phyloP scores from a whole-genome alignment of 1,284 basidiomycete genomes.

The Heterobasidion occidentale region DNA sequence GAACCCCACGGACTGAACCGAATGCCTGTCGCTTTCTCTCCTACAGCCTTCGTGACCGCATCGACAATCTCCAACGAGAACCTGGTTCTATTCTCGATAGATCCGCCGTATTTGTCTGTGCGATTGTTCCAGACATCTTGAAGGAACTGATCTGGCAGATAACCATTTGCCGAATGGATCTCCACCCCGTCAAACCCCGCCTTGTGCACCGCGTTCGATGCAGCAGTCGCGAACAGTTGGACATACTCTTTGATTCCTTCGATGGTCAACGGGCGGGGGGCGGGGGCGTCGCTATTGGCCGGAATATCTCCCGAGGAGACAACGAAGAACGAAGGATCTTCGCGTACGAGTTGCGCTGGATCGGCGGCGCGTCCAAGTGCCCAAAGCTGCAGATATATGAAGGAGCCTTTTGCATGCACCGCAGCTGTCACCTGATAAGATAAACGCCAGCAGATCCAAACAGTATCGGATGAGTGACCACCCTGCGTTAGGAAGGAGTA shows the following conservation, averaged over 20 bases:
- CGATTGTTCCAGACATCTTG: constrained; percentile 27
- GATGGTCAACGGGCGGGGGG: constrained; percentile 18
- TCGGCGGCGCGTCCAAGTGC: constrained; percentile 32
- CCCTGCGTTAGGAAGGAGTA: not conserved
- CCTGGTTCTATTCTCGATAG: constrained; percentile 2
- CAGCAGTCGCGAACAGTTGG: constrained; percentile 26
- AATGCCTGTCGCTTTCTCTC: not conserved
- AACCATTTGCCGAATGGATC: constrained; percentile 24
- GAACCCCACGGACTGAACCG: not conserved
- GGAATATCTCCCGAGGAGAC: constrained; percentile 33
- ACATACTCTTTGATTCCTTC: constrained; percentile 36
- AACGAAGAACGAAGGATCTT: constrained; percentile 20
- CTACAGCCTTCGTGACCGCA: not conserved
- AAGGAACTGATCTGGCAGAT: constrained; percentile 16
- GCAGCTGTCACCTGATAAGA: constrained; percentile 12
- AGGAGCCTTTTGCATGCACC: constrained; percentile 24
- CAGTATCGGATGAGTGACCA: not conserved
- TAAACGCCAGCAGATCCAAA: not conserved
- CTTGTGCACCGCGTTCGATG: constrained; percentile 28
- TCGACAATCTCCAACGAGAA: constrained; percentile 5
- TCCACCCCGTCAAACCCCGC: constrained; percentile 43
- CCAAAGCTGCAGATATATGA: constrained; percentile 40
- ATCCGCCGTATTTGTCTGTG: not conserved
- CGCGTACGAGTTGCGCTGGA: constrained; percentile 18
- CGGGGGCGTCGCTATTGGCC: constrained; percentile 24